phyloP scores from a whole-genome alignment of 352 stramenopile genomes.

The Phytopythium cucurbitacearum region DNA sequence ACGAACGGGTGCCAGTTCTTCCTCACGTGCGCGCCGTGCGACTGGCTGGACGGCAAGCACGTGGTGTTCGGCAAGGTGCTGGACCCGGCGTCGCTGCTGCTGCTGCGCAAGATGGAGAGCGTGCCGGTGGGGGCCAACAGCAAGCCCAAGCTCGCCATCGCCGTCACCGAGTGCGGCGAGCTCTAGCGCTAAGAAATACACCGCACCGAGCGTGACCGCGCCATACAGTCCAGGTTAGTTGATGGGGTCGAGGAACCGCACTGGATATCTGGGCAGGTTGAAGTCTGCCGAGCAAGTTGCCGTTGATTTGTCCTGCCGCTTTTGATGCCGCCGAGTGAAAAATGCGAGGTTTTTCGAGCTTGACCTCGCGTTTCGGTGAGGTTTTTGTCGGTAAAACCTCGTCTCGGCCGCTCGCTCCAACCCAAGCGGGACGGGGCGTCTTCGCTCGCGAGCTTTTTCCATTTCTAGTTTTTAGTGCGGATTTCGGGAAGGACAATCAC shows the following conservation, averaged over 20 bases:
- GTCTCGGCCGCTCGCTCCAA: no score
- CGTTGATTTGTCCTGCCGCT: no score
- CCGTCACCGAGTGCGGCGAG: slow-evolving; percentile 88
- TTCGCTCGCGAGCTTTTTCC: slow-evolving; percentile 5
- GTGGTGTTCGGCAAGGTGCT: slow-evolving; percentile 95
- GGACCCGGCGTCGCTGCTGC: slow-evolving; percentile 78
- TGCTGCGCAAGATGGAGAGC: slow-evolving; percentile 91
- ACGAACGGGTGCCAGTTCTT: slow-evolving; percentile 96
- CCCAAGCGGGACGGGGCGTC: no score
- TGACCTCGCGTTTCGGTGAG: slow-evolving; percentile 18
- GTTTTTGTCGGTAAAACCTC: no score
- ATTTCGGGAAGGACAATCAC: slow-evolving; percentile 25
- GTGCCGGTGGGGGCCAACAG: slow-evolving; percentile 77
- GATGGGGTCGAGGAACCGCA: background rate
- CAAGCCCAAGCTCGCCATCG: slow-evolving; percentile 86
- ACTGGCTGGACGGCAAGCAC: slow-evolving; percentile 96
- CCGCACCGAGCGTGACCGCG: background rate
- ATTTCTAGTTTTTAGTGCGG: slow-evolving; percentile 21
- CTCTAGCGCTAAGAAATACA: slow-evolving; percentile 35
- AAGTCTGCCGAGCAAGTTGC: no score
- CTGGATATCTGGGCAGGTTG: no score
- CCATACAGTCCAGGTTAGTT: background rate
- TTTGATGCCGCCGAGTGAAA: no score
- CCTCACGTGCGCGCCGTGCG: slow-evolving; percentile 90
- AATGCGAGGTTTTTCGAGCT: slow-evolving; percentile 16